Percentiles rank a stretch among this genome's conserved stretches.
phyloP scores from a whole-genome alignment of 352 stramenopile genomes.

The Phytopythium litorale region DNA sequence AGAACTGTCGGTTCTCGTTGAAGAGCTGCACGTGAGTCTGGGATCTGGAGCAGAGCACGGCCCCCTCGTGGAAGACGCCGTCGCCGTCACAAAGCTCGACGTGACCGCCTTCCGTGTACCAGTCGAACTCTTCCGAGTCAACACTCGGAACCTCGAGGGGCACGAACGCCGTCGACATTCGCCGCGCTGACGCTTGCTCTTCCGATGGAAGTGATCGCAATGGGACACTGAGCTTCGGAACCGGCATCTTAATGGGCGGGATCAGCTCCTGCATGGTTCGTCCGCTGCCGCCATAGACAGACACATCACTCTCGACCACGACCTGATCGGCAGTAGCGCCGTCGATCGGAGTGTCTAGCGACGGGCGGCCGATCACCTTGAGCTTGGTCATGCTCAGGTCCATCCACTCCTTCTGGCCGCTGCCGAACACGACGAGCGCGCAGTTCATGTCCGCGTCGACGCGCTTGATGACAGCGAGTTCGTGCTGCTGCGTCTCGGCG shows the following conservation, averaged over 20 bases:
- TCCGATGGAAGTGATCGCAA: background rate
- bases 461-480: constrained; percentile 36
- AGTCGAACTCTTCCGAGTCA: constrained; percentile 31
- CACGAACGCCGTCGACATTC: constrained; percentile 1
- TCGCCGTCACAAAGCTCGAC: constrained; percentile 38
- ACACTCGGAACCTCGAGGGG: constrained; percentile 9
- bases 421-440: constrained; percentile 37
- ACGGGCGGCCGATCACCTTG: constrained; percentile 23
- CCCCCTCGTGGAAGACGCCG: constrained; percentile 41
- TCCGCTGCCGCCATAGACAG: background rate
- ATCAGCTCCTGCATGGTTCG: constrained; percentile 2
- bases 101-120: constrained; percentile 45
- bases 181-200: background rate
- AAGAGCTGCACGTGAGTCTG: constrained; percentile 39
- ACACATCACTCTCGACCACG: background rate
- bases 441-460: constrained; percentile 54
- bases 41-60: constrained; percentile 39
- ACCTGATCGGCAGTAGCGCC: background rate
- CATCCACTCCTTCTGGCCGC: constrained; percentile 48
- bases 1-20: constrained; percentile 50
- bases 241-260: background rate
- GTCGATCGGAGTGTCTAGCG: background rate
- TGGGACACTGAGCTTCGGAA: constrained; percentile 1
- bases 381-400: constrained; percentile 42
- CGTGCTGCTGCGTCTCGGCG: constrained; percentile 15